Percentiles rank a stretch among this genome's conserved stretches.
Conservation (phyloP, 805 yeast genomes). For the Grigorovia humatica region DNA sequence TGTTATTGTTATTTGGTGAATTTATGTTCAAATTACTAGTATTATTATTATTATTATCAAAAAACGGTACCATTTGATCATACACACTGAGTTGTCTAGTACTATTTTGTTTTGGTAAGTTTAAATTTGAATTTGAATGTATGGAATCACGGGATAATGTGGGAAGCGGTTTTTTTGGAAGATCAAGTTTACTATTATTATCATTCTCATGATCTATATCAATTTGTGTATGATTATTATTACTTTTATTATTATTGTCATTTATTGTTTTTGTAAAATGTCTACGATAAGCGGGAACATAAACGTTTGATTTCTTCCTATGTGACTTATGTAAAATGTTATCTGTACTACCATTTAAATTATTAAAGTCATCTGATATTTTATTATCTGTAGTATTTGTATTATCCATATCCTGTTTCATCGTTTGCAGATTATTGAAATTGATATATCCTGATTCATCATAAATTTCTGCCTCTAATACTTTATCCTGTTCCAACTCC, state of each 20-base stretch:
- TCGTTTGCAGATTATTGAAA: slow-evolving; percentile 15
- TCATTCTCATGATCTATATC: background rate
- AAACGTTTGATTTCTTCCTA: slow-evolving; percentile 7
- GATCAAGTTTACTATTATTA: background rate
- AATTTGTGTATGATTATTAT: background rate
- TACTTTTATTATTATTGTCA: background rate
- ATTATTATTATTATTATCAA: slow-evolving; percentile 1
- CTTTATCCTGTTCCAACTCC: slow-evolving; percentile 31
- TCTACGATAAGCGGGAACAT: slow-evolving; percentile 32
- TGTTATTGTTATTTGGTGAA: background rate
- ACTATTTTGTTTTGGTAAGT: background rate
- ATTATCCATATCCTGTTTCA: background rate
- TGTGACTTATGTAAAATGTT: background rate
- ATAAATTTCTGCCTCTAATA: slow-evolving; percentile 20
- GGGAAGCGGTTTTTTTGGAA: background rate
- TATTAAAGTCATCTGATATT: background rate
- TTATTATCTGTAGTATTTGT: background rate
- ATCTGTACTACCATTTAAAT: slow-evolving; percentile 1
- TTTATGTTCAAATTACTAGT: background rate
- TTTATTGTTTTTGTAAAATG: slow-evolving; percentile 18
- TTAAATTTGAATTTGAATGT: background rate
- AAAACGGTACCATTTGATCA: slow-evolving; percentile 7
- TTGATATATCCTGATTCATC: slow-evolving; percentile 31
- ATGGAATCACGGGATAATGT: background rate
- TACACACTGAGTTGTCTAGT: slow-evolving; percentile 4